phyloP scores from a whole-genome alignment of 176 grass and related monocot species.

The Pharus latifolius region DNA sequence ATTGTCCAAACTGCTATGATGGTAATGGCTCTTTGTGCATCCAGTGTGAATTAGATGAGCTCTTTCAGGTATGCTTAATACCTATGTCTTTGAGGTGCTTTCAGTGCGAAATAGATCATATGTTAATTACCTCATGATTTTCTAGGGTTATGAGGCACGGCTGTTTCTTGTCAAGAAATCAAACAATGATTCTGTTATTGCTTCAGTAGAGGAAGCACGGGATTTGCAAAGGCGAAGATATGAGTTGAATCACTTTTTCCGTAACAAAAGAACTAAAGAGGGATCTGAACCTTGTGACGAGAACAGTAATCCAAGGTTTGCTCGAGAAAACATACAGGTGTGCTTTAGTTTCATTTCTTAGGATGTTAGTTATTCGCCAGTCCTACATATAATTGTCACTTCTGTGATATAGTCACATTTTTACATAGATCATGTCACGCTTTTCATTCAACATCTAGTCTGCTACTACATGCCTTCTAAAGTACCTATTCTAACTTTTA shows the following conservation, averaged over 20 bases:
- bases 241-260: conserved; percentile 87
- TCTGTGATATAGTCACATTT: neutral
- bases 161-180: conserved; percentile 85
- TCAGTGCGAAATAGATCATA: neutral
- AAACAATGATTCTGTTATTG: conserved; percentile 61
- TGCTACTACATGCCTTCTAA: neutral
- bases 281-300: conserved; percentile 30
- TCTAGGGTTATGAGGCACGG: conserved; percentile 75
- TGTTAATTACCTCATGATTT: conserved; percentile 14
- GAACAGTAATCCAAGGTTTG: conserved; percentile 57
- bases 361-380: neutral
- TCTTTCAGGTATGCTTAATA: conserved; percentile 55
- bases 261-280: conserved; percentile 44
- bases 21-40: conserved; percentile 83
- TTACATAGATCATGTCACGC: neutral
- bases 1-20: conserved; percentile 84
- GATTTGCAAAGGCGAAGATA: conserved; percentile 66
- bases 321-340: conserved; percentile 77
- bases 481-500: neutral
- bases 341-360: neutral
- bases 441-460: neutral
- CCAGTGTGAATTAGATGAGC: conserved; percentile 78
- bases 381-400: conserved; percentile 5
- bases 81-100: neutral
- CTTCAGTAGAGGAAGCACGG: conserved; percentile 64